phyloP scores from a whole-genome alignment of 441 rosid genomes.

The Gossypium schwendimanii region DNA sequence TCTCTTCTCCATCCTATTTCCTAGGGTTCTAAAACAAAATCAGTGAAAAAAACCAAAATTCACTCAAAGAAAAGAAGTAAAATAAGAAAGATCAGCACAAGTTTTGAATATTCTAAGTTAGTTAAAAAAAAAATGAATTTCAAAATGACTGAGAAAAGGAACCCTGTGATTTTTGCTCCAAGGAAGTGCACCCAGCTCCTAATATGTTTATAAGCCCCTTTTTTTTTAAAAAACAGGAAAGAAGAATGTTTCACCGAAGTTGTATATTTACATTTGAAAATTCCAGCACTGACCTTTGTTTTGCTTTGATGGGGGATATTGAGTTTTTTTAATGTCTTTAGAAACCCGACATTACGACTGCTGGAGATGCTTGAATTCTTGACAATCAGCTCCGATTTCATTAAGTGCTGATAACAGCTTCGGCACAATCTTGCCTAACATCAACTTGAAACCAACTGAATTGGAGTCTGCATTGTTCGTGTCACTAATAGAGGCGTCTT shows the following conservation, averaged over 20 bases:
- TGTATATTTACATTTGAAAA: constrained; percentile 13
- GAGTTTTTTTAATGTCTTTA: not conserved
- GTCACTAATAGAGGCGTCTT: constrained; percentile 51
- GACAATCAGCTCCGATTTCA: constrained; percentile 70
- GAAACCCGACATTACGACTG: constrained; percentile 22
- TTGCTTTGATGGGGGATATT: constrained; percentile 15
- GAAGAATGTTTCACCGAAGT: constrained; percentile 11
- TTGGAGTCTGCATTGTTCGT: constrained; percentile 47
- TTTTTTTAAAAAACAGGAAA: not conserved
- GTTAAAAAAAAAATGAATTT: not conserved
- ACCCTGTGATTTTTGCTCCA: not conserved
- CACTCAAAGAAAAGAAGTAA: not conserved
- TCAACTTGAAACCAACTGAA: constrained; percentile 90
- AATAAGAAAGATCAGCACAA: not conserved
- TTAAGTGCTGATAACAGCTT: constrained; percentile 56
- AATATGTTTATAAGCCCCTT: not conserved
- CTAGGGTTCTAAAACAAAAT: constrained; percentile 4
- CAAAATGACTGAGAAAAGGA: not conserved
- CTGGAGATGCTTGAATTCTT: constrained; percentile 64
- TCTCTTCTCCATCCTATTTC: constrained; percentile 18
- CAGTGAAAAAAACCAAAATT: not conserved
- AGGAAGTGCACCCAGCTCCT: not conserved
- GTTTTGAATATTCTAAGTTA: not conserved
- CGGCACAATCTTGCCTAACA: constrained; percentile 83
- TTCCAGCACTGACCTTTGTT: constrained; percentile 26